Evolutionary conservation across 768 basidiomycete genomes (phyloP), one percentile per base, ranked within the genome.

Genomic region (Nevesoporus exiguus): DNA sequence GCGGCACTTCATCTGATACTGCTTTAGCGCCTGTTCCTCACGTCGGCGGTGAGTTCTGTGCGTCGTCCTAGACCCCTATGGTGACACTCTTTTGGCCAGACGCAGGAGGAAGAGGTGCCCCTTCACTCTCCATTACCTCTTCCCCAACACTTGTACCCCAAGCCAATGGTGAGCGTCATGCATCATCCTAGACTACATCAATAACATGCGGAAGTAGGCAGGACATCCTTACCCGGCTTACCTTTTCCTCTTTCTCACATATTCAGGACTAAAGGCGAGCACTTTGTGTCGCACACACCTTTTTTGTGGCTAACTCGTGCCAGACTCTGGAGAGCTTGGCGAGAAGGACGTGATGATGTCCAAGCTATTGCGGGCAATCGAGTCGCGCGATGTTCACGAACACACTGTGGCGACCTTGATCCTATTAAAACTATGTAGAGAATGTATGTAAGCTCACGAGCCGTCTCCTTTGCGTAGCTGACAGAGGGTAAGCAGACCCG

Each of bases 371-470:
- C 33, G 0, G n/a, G 14, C 58, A 1, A 29, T 48, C 34, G 3
- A 44, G 14, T 58, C 52, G 3, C 3, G 21, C 3, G 3, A 48
- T 39, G 9, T 17, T 34, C 46, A 27, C 25, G 6, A 44, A 13
- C 49, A 56, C 40, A 59, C 25, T 2, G 22, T 6, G 2, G 49
- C 52, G 17, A 60, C 59, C 7, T 46, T 60, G 39, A 40, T 47
- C 6, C 21, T 60, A 27, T n/a, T 59, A 17, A 60, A 60, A 13
- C 14, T 60, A 9, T 59, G 49, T 21, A 22, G 24, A n/a, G n/a
- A n/a, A n/a, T n/a, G n/a, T n/a, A 22, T 15, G 55, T 59, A 30
- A 47, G 55, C 27, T 17, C 29, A 19, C 19, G 7, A 39, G 17
- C 6, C 5, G 3, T 37, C 34, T 25, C 22, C 17, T n/a, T 36